These are phyloP conservation scores for Camptophora hylomeconis DNA, from an alignment of 2,329 filamentous ascomycete genomes.

Conservation along the genomic window DNA sequence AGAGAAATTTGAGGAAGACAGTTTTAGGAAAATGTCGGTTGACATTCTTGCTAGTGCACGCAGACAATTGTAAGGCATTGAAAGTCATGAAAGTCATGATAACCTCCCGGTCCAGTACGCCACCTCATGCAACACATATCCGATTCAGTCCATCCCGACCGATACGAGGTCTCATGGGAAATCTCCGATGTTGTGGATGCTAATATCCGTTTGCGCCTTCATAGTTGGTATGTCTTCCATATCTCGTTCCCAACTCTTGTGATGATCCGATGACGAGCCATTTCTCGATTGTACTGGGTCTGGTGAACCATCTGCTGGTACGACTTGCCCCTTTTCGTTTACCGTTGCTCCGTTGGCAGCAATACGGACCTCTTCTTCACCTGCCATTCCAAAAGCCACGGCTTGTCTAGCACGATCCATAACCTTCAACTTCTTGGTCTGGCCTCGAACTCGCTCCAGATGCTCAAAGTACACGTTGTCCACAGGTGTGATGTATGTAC, in stretches of 20 bases:
- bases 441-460: slow-evolving; percentile 57
- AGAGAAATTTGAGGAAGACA: no score
- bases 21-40: no score
- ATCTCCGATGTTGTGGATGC: slow-evolving; percentile 44
- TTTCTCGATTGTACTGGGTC: neutral
- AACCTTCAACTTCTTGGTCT: slow-evolving; percentile 55
- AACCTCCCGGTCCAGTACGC: no score
- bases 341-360: slow-evolving; percentile 49
- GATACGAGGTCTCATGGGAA: slow-evolving; percentile 20
- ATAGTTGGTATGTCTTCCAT: slow-evolving; percentile 27
- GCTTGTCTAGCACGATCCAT: slow-evolving; percentile 52
- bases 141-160: no score
- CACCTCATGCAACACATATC: no score
- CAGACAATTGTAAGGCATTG: no score
- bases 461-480: slow-evolving; percentile 71
- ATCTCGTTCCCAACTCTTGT: neutral
- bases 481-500: slow-evolving; percentile 72
- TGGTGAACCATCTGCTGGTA: slow-evolving; percentile 28
- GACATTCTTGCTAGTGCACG: no score
- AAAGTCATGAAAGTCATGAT: no score
- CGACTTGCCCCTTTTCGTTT: slow-evolving; percentile 42
- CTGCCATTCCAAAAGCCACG: slow-evolving; percentile 49
- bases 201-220: slow-evolving; percentile 44
- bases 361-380: slow-evolving; percentile 47
- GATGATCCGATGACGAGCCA: neutral